A percentile compares a stretch with the other conserved stretches of the same genome.
Conservation (phyloP, 306 rosid species). For the Cucumis hystrix region DNA sequence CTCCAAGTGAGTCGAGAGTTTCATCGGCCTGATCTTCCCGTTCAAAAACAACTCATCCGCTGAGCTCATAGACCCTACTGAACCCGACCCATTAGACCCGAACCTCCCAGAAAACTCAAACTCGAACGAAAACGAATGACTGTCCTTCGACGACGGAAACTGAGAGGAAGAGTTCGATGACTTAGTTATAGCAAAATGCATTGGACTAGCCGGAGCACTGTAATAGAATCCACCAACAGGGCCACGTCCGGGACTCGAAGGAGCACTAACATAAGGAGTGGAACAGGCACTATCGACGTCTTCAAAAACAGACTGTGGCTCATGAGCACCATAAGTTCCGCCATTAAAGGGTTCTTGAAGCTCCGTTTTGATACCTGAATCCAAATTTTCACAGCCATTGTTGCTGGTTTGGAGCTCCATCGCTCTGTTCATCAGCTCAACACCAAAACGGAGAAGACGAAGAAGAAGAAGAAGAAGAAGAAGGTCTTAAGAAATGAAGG, state of each 20-base stretch:
- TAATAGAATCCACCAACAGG: slow-evolving; percentile 52
- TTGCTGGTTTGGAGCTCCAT: slow-evolving; percentile 38
- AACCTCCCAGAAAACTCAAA: slow-evolving; percentile 82
- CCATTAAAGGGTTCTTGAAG: slow-evolving; percentile 17
- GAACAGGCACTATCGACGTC: slow-evolving; percentile 78
- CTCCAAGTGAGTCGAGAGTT: slow-evolving; percentile 64
- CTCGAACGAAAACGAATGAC: slow-evolving; percentile 39
- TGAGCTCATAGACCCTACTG: slow-evolving; percentile 65
- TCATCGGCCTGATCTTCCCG: slow-evolving; percentile 97
- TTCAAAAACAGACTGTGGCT: slow-evolving; percentile 16
- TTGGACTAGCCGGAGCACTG: slow-evolving; percentile 94
- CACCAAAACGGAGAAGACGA: neutral
- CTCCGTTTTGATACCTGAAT: slow-evolving; percentile 7
- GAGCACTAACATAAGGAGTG: slow-evolving; percentile 90
- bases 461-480: slow-evolving; percentile 4
- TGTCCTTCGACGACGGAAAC: slow-evolving; percentile 8
- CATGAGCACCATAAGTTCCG: slow-evolving; percentile 9
- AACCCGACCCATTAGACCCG: slow-evolving; percentile 24
- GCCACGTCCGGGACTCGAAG: slow-evolving; percentile 83
- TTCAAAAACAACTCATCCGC: slow-evolving; percentile 87
- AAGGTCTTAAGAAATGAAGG: neutral
- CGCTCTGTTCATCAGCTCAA: neutral
- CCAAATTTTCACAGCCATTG: slow-evolving; percentile 14
- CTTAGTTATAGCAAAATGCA: slow-evolving; percentile 56
- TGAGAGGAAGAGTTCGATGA: slow-evolving; percentile 5